These are phyloP conservation scores for Skeletonema potamos DNA, from an alignment of 108 stramenopile genomes.

Conservation along the genomic window DNA sequence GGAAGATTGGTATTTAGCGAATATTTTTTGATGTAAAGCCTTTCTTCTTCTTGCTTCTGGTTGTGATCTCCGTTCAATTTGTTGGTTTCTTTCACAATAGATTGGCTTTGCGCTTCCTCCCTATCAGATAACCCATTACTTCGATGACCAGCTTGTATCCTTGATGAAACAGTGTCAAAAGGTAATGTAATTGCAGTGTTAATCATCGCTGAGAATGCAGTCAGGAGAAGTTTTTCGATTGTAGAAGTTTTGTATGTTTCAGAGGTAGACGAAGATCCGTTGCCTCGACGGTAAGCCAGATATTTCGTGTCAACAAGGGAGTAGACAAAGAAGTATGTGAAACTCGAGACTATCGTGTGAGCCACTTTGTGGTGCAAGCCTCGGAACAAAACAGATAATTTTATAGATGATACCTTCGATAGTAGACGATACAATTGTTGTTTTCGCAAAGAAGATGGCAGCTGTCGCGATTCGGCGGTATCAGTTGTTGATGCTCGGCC, in stretches of 20 bases:
- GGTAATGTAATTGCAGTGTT: slow-evolving; percentile 90
- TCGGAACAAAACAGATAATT: slow-evolving; percentile 47
- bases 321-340: slow-evolving; percentile 88
- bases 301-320: slow-evolving; percentile 64
- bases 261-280: background rate
- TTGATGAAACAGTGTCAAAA: slow-evolving; percentile 83
- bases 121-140: background rate
- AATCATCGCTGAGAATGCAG: slow-evolving; percentile 83
- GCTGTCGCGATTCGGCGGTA: background rate
- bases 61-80: background rate
- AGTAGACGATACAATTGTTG: background rate
- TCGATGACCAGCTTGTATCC: slow-evolving; percentile 50
- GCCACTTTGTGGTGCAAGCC: slow-evolving; percentile 74
- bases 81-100: background rate
- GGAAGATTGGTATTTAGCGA: slow-evolving; percentile 40
- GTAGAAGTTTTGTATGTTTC: slow-evolving; percentile 23
- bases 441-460: background rate
- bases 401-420: slow-evolving; percentile 7
- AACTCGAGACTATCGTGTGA: slow-evolving; percentile 83
- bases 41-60: background rate
- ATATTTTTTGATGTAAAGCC: slow-evolving; percentile 21
- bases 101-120: background rate
- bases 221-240: slow-evolving; percentile 67
- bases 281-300: slow-evolving; percentile 16
- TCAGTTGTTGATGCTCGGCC: slow-evolving; percentile 1